Percentiles rank a stretch among this genome's conserved stretches.
Evolutionary conservation across 192 early-diverging fungal species (phyloP).

Genomic region (Lunasporangiospora selenospora): DNA sequence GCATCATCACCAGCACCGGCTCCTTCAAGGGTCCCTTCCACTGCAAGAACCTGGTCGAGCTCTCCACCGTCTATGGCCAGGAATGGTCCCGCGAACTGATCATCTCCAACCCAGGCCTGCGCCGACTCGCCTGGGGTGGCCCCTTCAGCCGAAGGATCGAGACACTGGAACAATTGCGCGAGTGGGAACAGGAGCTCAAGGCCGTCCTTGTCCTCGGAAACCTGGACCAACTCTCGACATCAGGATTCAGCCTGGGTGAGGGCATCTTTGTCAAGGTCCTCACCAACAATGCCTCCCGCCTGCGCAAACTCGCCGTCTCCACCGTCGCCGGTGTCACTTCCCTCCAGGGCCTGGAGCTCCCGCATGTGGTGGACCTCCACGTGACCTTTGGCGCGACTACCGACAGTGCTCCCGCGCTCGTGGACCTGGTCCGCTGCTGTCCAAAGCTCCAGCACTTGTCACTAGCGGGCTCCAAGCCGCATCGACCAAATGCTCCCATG

Average conservation of each 20-base stretch:
- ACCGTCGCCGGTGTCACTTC: slow-evolving; percentile 35
- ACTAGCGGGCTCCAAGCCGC: slow-evolving; percentile 17
- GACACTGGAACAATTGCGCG: slow-evolving; percentile 30
- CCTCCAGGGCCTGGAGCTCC: slow-evolving; percentile 24
- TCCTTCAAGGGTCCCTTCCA: slow-evolving; percentile 38
- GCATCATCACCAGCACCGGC: slow-evolving; percentile 32
- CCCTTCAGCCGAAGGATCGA: slow-evolving; percentile 21
- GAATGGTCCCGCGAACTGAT: slow-evolving; percentile 31
- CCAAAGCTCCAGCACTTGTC: slow-evolving; percentile 20
- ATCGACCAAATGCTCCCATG: not conserved
- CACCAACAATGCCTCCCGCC: slow-evolving; percentile 20
- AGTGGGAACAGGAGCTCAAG: slow-evolving; percentile 30
- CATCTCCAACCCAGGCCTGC: slow-evolving; percentile 21
- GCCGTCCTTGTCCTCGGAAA: slow-evolving; percentile 24
- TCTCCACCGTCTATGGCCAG: slow-evolving; percentile 33
- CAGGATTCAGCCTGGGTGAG: slow-evolving; percentile 33
- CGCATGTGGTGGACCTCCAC: slow-evolving; percentile 23
- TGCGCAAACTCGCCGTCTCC: slow-evolving; percentile 17
- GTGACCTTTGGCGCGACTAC: slow-evolving; percentile 21
- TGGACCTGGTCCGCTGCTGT: slow-evolving; percentile 27
- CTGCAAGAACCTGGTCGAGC: slow-evolving; percentile 22
- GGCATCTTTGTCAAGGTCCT: slow-evolving; percentile 39
- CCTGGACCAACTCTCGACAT: slow-evolving; percentile 26
- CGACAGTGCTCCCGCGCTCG: slow-evolving; percentile 24
- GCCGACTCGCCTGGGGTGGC: slow-evolving; percentile 29